Evolutionary conservation across 306 rosid genomes (phyloP), one percentile per base, ranked within the genome.

Genomic region (Rubus parviflorus): DNA sequence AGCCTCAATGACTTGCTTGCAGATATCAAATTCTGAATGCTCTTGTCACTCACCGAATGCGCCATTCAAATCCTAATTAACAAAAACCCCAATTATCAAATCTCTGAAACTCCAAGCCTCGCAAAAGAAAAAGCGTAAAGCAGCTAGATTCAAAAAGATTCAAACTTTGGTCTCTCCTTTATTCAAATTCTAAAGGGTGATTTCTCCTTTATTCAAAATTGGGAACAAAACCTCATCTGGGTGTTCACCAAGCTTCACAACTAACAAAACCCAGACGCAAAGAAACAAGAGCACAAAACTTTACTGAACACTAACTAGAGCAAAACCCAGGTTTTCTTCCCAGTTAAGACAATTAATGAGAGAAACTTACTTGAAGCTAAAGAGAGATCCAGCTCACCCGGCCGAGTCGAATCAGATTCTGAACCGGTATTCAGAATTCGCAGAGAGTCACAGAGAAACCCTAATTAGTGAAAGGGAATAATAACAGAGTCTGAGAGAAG

Each of bases 1-100:
- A 84, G 80, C 85, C 89, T 96, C 91, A 96, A 78, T 5, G 98
- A 90, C 77, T 85, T 88, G 68, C 82, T 85, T 66, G 94, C 98
- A 74, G 87, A 85, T 70, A 83, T 78, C 90, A 93, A 86, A 54
- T 75, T 86, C 82, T 87, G 90, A 68, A 91, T 64, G 65, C 84
- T 64, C 72, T 61, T 74, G 65, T 61, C 84, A 72, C 81, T 84
- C 68, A 52, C 77, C 65, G 91, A 78, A 73, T 80, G 84, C 81
- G 90, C 94, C 98, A 95, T 95, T 83, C 72, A 83, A 68, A 60
- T 74, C 73, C 64, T 70, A 68, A 71, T 54, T 74, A 77, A 71
- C 83, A 77, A 5, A 58, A 16, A 25, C 72, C 63, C 80, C 68
- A 48, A 70, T 37, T 38, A 79, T 72, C 58, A 77, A 80, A 61